Base-by-base conservation (phyloP, 179 eudicot species). In the Nepenthes alata region DNA sequence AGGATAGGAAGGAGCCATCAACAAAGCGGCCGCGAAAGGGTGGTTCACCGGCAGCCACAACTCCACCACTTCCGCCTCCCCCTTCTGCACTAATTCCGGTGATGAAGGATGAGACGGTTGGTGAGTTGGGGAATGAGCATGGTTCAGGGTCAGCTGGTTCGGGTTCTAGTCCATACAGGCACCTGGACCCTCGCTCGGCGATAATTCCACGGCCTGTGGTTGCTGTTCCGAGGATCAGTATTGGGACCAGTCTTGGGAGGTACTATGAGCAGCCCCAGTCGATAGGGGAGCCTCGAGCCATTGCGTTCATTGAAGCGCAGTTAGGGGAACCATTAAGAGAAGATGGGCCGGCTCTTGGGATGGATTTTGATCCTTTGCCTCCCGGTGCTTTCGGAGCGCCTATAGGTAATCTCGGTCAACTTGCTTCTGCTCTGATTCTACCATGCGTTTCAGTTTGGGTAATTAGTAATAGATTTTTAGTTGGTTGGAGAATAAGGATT, bases 301-400 rank as follows among this genome's bases (percentile, higher is more conserved):
- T 90, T 80, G 69, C 79, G 13, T 87, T 76, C 60, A 85, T 90
- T 12, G 97, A 87, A 70, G 83, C 91, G 3, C 97, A 90, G 77
- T 77, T 90, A 65, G 97, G 97, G 62, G 97, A 83, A 70, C 80
- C 79, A 35, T 71, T 90, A 69, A 81, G 97, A 74, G 86, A 87
- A 59, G 97, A 87, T 55, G 95, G 91, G 10, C 97, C 97, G 37
- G 84, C 90, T 60, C 85, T 90, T 61, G 97, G 97, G 55, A 74
- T 90, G 85, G 97, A 90, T 76, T 90, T 90, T 83, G 97, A 90
- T 80, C 93, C 97, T 38, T 73, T 90, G 83, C 97, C 97, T 35
- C 97, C 97, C 56, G 97, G 95, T 60, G 97, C 97, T 62, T 90
- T 90, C 74, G 97, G 97, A 35, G 78, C 93, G 10, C 93, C 97